Base-by-base conservation (phyloP, 2,329 filamentous ascomycete species). In the Microascus cirrosus region DNA sequence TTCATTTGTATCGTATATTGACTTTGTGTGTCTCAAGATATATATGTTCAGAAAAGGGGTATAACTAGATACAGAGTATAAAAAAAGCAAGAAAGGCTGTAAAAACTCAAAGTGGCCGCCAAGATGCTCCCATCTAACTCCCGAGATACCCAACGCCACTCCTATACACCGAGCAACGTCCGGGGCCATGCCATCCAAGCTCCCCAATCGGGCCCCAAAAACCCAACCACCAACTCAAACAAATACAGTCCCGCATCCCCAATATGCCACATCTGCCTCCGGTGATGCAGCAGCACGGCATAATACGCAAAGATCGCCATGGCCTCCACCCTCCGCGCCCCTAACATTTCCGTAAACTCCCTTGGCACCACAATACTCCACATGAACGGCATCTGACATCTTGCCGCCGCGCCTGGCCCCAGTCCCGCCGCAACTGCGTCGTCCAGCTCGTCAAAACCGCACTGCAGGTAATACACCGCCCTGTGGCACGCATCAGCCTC, bases 291-390 rank as follows among this genome's bases (percentile, higher is more conserved):
- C 24, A 69, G 61, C 20, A 65, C 60, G 0, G 63, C 61, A 50
- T 69, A 68, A 59, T 68, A 65, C 4, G 62, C 65, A 22, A 69
- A 58, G 8, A 70, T 53, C 1, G 65, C 62, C 10, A 69, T 32
- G 7, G 64, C 66, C 53, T 66, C 65, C 4, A 66, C 65, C 12
- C 55, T 57, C 24, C 61, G 60, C 35, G 57, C 56, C 22, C 42
- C 56, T 39, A 69, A 55, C 59, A 69, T 54, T 2, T 61, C 60
- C 12, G 62, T 60, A 58, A 69, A 68, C 54, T 62, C 58, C 4
- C 59, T 55, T n/a, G 63, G 63, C 13, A 58, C 59, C 22, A 63
- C 54, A 28, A 68, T 54, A 8, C 63, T 61, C 66, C 67, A 69
- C 28, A 61, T 62, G 25, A 67, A 62, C 22, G 67, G 60, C 61